Conservation (phyloP, 73 alveolate genomes). For the Durusdinium trenchii region DNA sequence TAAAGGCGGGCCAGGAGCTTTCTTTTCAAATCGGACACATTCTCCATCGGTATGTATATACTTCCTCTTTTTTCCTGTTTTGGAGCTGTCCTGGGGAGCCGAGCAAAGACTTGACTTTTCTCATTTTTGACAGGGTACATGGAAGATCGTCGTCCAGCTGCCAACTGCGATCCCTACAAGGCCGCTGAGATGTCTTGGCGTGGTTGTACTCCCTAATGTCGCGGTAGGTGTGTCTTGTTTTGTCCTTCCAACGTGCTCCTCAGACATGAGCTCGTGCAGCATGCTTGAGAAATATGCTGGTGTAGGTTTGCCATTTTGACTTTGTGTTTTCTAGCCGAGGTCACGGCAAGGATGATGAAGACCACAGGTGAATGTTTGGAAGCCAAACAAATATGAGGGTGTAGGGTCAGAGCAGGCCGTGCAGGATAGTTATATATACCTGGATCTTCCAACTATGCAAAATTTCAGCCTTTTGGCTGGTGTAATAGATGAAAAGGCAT, state of each 20-base stretch:
- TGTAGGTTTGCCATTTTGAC: background rate
- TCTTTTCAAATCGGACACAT: no score
- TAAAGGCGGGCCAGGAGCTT: slow-evolving; percentile 96
- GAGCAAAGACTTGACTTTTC: no score
- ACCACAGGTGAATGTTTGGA: slow-evolving; percentile 66
- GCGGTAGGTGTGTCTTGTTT: background rate
- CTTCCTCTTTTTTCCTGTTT: background rate
- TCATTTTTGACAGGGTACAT: slow-evolving; percentile 90
- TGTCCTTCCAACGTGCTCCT: background rate
- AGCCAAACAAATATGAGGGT: background rate
- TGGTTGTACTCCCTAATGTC: background rate
- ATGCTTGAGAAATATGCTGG: background rate
- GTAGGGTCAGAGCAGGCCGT: background rate
- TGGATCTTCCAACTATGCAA: no score
- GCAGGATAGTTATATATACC: background rate
- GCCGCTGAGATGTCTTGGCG: background rate
- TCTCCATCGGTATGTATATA: no score
- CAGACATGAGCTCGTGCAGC: background rate
- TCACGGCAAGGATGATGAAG: slow-evolving; percentile 81
- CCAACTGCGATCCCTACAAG: slow-evolving; percentile 98
- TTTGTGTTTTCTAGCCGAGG: background rate
- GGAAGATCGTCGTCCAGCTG: slow-evolving; percentile 99
- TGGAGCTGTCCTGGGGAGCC: background rate
- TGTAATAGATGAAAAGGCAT: no score
- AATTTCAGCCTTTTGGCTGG: no score